Base-by-base conservation (phyloP, 2,329 filamentous ascomycete species). In the Thermomyces lanuginosus region DNA sequence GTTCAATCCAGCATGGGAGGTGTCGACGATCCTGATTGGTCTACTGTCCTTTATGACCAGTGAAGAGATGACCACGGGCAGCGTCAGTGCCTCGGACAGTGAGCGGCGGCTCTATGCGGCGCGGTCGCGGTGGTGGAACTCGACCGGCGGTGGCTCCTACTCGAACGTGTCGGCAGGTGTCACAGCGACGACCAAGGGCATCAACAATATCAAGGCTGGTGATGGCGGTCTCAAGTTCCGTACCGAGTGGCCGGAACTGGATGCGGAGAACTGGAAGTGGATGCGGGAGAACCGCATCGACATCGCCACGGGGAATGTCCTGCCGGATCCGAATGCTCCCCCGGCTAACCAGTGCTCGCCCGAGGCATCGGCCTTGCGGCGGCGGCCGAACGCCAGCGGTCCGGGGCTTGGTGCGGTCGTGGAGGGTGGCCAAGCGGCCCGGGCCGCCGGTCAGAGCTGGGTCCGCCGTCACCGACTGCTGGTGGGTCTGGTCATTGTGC, bases 1-100 rank as follows among this genome's bases (percentile, higher is more conserved):
- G 15, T 98, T 95, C 63, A 98, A 98, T 51, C 89, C 89, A 2
- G 84, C 89, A 1, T 98, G 89, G 89, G 86, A 92, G 47, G 89
- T 98, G 5, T 86, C 78, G 29, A 98, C 89, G 1, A 98, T 98
- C 37, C 62, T 98, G 9, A 91, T 92, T 29, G 89, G 89, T 6
- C 68, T 98, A 15, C 63, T 95, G 36, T 91, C 79, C 20, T 98
- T 98, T 56, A 98, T 98, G 89, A 95, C 86, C 2, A 82, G 80
- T 38, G 86, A 98, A 48, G 89, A 98, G 60, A 93, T 95, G 78
- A 98, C 89, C 0, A 95, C 89, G 0, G 89, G 89, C 2, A 84
- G 76, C 16, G 71, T 98, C 16, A 75, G 76, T 4, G 80, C 75
- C 10, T 76, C 71, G 0, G 69, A 80, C 26, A 61, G 68, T 3